Conservation (phyloP, 305 asterid genomes). For the Rubia peregrina region DNA sequence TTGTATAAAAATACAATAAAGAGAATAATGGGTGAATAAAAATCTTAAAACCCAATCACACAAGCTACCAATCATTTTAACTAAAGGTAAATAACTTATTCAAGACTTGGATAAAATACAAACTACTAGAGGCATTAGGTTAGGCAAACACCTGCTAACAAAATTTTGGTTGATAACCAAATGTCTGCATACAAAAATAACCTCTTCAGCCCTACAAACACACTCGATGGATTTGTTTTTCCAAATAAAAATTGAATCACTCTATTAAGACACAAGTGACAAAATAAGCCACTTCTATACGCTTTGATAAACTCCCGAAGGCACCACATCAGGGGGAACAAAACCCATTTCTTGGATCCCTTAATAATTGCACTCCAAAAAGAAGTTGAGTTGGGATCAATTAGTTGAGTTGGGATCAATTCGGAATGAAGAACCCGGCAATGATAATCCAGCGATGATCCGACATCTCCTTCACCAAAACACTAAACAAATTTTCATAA, state of each 20-base stretch:
- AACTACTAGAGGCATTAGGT: background rate
- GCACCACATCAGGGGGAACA: slow-evolving; percentile 96
- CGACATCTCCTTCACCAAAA: slow-evolving; percentile 77
- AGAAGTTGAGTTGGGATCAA: slow-evolving; percentile 95
- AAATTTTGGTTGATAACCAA: slow-evolving; percentile 92
- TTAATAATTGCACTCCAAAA: slow-evolving; percentile 96
- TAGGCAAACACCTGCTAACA: slow-evolving; percentile 75
- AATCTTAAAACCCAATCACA: background rate
- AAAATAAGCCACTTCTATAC: slow-evolving; percentile 80
- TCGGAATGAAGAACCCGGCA: slow-evolving; percentile 95
- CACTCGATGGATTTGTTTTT: slow-evolving; percentile 75
- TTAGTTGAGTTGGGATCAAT: slow-evolving; percentile 93
- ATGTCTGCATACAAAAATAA: slow-evolving; percentile 92
- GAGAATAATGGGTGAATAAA: background rate
- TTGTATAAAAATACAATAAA: background rate
- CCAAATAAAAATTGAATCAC: slow-evolving; percentile 95
- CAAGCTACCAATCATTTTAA: background rate
- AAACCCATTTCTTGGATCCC: slow-evolving; percentile 94
- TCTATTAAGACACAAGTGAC: slow-evolving; percentile 81
- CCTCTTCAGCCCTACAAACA: slow-evolving; percentile 89
- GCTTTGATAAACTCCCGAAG: slow-evolving; percentile 94
- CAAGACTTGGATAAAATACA: background rate
- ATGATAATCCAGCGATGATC: slow-evolving; percentile 90
- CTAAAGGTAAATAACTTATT: background rate
- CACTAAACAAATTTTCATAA: slow-evolving; percentile 85